Base-by-base conservation (phyloP, 2,329 filamentous ascomycete species). In the Dactylellina cionopaga region DNA sequence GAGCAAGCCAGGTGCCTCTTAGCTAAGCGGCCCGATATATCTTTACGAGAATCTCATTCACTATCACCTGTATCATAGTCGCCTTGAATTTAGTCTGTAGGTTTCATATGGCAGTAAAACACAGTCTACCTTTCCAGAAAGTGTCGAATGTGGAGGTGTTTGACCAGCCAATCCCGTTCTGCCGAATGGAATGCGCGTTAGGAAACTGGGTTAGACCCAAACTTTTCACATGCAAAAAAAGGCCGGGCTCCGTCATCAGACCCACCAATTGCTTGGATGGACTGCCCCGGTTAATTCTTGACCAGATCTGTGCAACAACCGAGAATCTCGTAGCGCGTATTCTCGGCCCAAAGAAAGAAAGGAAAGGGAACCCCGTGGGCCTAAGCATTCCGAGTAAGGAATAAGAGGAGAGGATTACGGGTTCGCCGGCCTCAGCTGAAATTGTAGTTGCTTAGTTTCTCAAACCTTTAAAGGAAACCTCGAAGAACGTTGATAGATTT, bases 281-380 rank as follows among this genome's bases (percentile, higher is more conserved):
- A 11, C 33, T 24, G 19, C 49, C 31, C 37, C 24, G 46, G 51
- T 44, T 29, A 17, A 7, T 13, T 22, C 3, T 25, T 11, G 19
- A 37, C 24, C 24, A 39, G 49, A 33, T 51, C 11, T 69, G 56
- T 49, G 56, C 51, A 47, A n/a, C n/a, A 41, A 64, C 68, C 68
- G 68, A 72, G 56, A 63, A 46, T 41, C 66, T 71, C 66, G 66
- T 71, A 64, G 41, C 66, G 66, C 66, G 41, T 35, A 56, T 63
- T 63, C 35, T 64, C 66, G 66, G 66, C 49, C 46, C 55, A 62
- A 6, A 19, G 13, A n/a, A 22, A 47, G 19, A 47, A 10, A 25
- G n/a, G 24, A 11, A n/a, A 33, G n/a, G 17, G 29, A 35, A 22
- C 15, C 19, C 46, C 13, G 46, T 33, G 46, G 10, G 46, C 46